Conservation (phyloP, 345 rosid species). For the Eucalyptus fibrosa region DNA sequence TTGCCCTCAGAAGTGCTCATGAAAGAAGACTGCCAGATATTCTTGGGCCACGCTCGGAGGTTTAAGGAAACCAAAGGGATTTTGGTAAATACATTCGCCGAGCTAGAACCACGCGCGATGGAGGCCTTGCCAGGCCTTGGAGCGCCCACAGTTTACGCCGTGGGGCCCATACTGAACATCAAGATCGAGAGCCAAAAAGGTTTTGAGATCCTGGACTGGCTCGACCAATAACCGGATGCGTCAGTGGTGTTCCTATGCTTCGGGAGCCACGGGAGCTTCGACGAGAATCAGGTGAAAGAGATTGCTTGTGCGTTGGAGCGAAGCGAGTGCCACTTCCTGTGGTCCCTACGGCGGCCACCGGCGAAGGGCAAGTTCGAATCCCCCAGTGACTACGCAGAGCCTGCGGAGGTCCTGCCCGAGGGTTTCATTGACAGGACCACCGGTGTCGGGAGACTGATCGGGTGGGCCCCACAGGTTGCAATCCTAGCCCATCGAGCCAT, state of each 20-base stretch:
- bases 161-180: conserved; percentile 39
- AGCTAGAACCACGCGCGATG: conserved; percentile 26
- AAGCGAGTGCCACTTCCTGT: background rate
- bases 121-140: background rate
- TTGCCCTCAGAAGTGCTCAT: conserved; percentile 1
- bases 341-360: conserved; percentile 22
- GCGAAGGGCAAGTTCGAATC: background rate
- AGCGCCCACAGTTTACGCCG: conserved; percentile 9
- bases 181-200: background rate
- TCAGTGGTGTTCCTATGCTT: conserved; percentile 62
- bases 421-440: background rate
- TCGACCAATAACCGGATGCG: conserved; percentile 23
- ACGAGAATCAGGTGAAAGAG: conserved; percentile 19
- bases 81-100: conserved; percentile 29
- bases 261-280: conserved; percentile 52
- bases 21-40: background rate
- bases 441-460: background rate
- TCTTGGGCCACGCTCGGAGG: background rate
- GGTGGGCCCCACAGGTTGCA: background rate
- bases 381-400: conserved; percentile 6
- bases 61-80: conserved; percentile 21
- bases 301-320: background rate
- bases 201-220: conserved; percentile 29
- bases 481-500: background rate
- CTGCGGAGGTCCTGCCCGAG: conserved; percentile 4